phyloP scores from a whole-genome alignment of 331 rosid genomes.

The Stylosanthes scabra region DNA sequence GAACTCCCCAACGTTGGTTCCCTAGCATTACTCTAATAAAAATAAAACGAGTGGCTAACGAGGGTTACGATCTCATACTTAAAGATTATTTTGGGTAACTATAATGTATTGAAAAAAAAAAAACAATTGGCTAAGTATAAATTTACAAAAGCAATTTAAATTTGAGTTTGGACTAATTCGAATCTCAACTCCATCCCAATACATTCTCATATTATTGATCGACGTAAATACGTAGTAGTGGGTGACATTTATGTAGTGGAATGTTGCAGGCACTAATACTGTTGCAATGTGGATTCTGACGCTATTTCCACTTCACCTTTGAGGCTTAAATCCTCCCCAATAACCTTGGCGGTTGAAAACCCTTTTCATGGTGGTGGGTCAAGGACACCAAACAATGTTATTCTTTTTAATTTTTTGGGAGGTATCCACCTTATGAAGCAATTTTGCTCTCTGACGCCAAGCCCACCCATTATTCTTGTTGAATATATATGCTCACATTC shows the following conservation, averaged over 20 bases:
- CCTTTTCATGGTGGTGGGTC: constrained; percentile 32
- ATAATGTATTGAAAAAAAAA: too few relatives aligned
- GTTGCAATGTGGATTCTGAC: constrained; percentile 7
- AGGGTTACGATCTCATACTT: too few relatives aligned
- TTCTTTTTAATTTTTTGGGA: not conserved
- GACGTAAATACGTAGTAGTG: too few relatives aligned
- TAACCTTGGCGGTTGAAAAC: constrained; percentile 20
- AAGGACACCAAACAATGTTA: not conserved
- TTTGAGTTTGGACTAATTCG: too few relatives aligned
- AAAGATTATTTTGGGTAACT: too few relatives aligned
- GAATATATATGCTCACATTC: not conserved
- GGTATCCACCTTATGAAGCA: constrained; percentile 36
- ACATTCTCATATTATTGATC: too few relatives aligned
- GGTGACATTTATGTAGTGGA: not conserved
- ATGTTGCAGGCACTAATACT: constrained; percentile 10
- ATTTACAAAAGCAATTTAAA: too few relatives aligned
- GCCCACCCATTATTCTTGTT: constrained; percentile 44
- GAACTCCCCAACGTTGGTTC: too few relatives aligned
- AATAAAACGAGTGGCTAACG: too few relatives aligned
- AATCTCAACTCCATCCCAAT: too few relatives aligned
- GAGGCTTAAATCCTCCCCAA: constrained; percentile 2
- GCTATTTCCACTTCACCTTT: not conserved
- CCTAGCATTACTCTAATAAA: too few relatives aligned
- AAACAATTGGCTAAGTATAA: too few relatives aligned
- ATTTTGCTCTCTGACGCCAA: constrained; percentile 58